Conservation (phyloP, 2,329 filamentous ascomycete species). For the Fusarium keratoplasticum region DNA sequence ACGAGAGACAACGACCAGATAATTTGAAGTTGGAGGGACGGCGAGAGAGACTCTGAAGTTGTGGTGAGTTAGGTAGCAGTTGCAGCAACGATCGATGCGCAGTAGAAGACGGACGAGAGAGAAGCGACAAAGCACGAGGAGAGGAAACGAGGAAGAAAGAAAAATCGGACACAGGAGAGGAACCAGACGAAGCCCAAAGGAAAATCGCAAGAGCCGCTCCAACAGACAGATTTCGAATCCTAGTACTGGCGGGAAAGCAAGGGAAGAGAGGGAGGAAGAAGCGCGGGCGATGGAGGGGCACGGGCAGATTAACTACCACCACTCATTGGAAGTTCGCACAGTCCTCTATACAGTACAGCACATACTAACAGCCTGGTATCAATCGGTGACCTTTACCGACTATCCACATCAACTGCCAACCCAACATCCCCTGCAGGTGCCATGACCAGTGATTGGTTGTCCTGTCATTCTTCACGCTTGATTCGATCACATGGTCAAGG, state of each 20-base stretch:
- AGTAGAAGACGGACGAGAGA: not conserved
- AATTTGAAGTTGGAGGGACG: not conserved
- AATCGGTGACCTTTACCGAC: conserved; percentile 20
- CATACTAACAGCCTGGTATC: not conserved
- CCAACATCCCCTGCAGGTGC: conserved; percentile 16
- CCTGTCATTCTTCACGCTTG: conserved; percentile 8
- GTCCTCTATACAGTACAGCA: conserved; percentile 19
- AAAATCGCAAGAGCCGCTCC: conserved; percentile 30
- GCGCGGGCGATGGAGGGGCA: conserved; percentile 15
- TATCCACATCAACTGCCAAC: conserved; percentile 4
- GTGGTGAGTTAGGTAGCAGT: conserved; percentile 1
- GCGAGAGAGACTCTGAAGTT: conserved; percentile 2
- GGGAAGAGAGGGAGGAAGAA: conserved; percentile 9
- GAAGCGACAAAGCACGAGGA: conserved; percentile 5
- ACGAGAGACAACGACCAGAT: conserved; percentile 1
- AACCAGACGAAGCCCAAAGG: conserved; percentile 25
- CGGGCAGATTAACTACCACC: conserved; percentile 7
- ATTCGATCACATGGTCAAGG: conserved; percentile 19
- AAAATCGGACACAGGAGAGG: conserved; percentile 26
- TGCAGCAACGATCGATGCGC: not conserved
- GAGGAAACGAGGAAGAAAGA: conserved; percentile 9
- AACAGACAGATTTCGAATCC: conserved; percentile 19
- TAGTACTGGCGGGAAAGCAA: conserved; percentile 13
- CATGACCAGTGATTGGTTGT: conserved; percentile 21
- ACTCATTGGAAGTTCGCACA: conserved; percentile 3